Evolutionary conservation across 345 rosid genomes (phyloP).

Genomic region (Bruguiera sexangula): DNA sequence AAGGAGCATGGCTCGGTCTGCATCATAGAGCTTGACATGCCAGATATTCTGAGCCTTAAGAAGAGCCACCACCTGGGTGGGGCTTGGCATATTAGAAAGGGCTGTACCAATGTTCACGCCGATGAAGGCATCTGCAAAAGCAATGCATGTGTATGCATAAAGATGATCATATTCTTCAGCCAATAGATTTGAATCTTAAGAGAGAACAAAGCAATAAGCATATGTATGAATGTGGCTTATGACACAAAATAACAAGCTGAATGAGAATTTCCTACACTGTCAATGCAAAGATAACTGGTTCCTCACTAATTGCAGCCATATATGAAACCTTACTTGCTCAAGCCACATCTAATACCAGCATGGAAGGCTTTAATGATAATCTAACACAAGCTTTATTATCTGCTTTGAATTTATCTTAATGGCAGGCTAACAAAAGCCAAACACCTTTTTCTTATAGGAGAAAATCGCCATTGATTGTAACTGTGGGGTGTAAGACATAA

Average conservation of each 20-base stretch:
- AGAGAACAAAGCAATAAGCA: not conserved
- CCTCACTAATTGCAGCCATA: not conserved
- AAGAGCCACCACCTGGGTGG: constrained; percentile 81
- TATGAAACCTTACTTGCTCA: not conserved
- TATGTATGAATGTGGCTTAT: not conserved
- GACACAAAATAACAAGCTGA: constrained; percentile 10
- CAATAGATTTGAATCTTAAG: not conserved
- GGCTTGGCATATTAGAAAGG: constrained; percentile 87
- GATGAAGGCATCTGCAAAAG: constrained; percentile 40
- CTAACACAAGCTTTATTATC: not conserved
- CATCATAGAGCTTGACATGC: constrained; percentile 81
- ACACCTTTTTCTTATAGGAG: not conserved
- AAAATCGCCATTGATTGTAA: no score
- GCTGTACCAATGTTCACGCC: constrained; percentile 94
- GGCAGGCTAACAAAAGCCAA: no score
- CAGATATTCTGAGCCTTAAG: constrained; percentile 81
- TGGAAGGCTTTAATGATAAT: not conserved
- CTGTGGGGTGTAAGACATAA: not conserved
- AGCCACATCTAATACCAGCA: not conserved
- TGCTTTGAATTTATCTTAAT: no score
- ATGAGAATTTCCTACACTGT: not conserved
- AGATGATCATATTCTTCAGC: not conserved
- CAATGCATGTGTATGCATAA: not conserved
- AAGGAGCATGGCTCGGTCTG: constrained; percentile 75
- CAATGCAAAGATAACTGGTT: not conserved